phyloP scores from a whole-genome alignment of 2,329 filamentous ascomycete genomes.

The Colletotrichum higginsianum region DNA sequence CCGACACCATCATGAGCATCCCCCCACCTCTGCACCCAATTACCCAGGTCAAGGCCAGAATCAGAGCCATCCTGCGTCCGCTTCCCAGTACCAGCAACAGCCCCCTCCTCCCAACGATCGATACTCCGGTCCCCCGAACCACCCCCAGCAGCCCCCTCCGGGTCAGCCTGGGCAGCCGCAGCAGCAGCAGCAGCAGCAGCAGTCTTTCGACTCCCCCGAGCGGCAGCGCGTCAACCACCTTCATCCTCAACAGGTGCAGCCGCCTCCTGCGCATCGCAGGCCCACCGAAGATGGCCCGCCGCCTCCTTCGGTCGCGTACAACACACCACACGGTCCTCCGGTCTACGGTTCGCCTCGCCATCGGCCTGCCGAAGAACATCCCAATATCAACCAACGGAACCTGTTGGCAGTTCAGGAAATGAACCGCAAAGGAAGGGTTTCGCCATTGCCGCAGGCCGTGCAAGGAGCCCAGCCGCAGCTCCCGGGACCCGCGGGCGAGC shows the following conservation, averaged over 20 bases:
- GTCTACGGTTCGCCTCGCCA: constrained; percentile 61
- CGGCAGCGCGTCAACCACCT: constrained; percentile 47
- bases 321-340: constrained; percentile 56
- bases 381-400: constrained; percentile 72
- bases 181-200: constrained; percentile 46
- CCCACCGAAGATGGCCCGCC: constrained; percentile 64
- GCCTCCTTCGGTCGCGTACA: constrained; percentile 67
- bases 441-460: constrained; percentile 92
- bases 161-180: constrained; percentile 22
- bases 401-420: constrained; percentile 86
- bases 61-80: constrained; percentile 50
- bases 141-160: constrained; percentile 54
- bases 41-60: constrained; percentile 52
- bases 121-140: constrained; percentile 50
- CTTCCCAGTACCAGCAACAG: constrained; percentile 41
- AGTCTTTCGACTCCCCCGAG: constrained; percentile 50
- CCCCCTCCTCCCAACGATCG: constrained; percentile 57
- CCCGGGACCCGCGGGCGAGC: constrained; percentile 83
- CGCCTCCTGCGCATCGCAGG: constrained; percentile 57
- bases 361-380: constrained; percentile 65
- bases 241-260: constrained; percentile 50
- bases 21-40: constrained; percentile 57
- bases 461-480: constrained; percentile 90
- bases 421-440: constrained; percentile 86
- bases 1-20: constrained; percentile 65